Evolutionary conservation across 192 early-diverging fungal genomes (phyloP).

Genomic region (Lunasporangiospora selenospora): DNA sequence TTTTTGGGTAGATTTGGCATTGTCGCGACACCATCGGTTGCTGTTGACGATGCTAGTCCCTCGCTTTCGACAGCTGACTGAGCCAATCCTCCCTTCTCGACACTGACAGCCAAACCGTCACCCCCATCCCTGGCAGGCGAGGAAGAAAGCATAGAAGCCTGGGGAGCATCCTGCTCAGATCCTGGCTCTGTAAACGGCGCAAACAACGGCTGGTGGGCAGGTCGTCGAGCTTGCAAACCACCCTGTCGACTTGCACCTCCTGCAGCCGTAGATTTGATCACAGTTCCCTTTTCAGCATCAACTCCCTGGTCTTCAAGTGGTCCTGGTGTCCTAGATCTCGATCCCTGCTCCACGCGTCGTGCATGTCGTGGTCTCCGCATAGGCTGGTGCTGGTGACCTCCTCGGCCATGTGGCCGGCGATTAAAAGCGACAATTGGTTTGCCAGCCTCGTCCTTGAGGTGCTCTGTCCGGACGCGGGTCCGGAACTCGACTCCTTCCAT

Average conservation of each 20-base stretch:
- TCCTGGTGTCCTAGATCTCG: background rate
- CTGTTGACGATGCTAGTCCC: too few species aligned
- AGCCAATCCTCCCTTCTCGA: too few species aligned
- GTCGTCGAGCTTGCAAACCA: slow-evolving; percentile 5
- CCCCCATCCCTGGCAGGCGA: too few species aligned
- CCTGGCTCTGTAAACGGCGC: slow-evolving; percentile 18
- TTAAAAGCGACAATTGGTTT: slow-evolving; percentile 16
- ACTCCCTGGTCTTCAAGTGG: background rate
- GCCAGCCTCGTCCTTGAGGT: slow-evolving; percentile 32
- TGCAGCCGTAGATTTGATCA: background rate
- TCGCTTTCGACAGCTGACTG: too few species aligned
- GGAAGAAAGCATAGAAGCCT: too few species aligned
- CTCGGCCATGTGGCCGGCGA: background rate
- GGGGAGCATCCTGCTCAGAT: too few species aligned
- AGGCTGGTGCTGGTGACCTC: slow-evolving; percentile 5
- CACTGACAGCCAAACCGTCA: too few species aligned
- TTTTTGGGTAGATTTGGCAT: slow-evolving; percentile 12
- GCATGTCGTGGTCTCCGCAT: too few species aligned
- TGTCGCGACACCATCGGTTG: too few species aligned
- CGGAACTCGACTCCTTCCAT: slow-evolving; percentile 47
- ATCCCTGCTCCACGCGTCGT: slow-evolving; percentile 1
- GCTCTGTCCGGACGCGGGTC: slow-evolving; percentile 41
- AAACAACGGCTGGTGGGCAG: slow-evolving; percentile 25
- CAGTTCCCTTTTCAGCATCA: background rate
- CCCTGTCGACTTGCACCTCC: background rate